Conservation (phyloP, 192 early-diverging fungal species). For the Paraglomus brasilianum region DNA sequence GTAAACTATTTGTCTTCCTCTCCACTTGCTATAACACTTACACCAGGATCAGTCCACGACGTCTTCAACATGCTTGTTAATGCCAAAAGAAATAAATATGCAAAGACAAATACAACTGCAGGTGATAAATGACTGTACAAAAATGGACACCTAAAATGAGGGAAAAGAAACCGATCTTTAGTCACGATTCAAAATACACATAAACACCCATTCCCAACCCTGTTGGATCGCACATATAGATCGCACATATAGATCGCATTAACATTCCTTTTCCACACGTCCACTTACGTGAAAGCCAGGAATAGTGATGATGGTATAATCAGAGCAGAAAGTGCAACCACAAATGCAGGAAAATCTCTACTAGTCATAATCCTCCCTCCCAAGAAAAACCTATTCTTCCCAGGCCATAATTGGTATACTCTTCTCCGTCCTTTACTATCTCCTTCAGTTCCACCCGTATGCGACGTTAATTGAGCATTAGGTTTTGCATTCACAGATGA, state of each 20-base stretch:
- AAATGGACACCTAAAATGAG: conserved; percentile 57
- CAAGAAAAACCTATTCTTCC: conserved; percentile 59
- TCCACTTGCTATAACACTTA: conserved; percentile 27
- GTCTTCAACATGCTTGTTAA: conserved; percentile 70
- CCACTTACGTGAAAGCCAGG: conserved; percentile 51
- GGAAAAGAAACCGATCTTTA: background rate
- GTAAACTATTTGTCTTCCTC: background rate
- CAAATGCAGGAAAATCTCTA: conserved; percentile 59
- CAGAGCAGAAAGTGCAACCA: conserved; percentile 56
- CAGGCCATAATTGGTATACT: conserved; percentile 50
- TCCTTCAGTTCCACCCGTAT: too few species aligned
- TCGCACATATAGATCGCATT: too few species aligned
- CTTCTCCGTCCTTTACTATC: conserved; percentile 13
- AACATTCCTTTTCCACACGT: too few species aligned
- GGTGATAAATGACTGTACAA: conserved; percentile 61
- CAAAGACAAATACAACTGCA: conserved; percentile 64
- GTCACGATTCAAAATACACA: too few species aligned
- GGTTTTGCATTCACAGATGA: background rate
- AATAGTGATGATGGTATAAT: conserved; percentile 61
- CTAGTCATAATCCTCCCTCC: conserved; percentile 67
- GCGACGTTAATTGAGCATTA: too few species aligned
- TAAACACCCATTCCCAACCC: too few species aligned
- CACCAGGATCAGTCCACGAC: conserved; percentile 75
- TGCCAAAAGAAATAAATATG: conserved; percentile 60
- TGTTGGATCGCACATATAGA: too few species aligned